These are phyloP conservation scores for Circinella minor DNA, from an alignment of 371 early-diverging fungal genomes.

Conservation along the genomic window DNA sequence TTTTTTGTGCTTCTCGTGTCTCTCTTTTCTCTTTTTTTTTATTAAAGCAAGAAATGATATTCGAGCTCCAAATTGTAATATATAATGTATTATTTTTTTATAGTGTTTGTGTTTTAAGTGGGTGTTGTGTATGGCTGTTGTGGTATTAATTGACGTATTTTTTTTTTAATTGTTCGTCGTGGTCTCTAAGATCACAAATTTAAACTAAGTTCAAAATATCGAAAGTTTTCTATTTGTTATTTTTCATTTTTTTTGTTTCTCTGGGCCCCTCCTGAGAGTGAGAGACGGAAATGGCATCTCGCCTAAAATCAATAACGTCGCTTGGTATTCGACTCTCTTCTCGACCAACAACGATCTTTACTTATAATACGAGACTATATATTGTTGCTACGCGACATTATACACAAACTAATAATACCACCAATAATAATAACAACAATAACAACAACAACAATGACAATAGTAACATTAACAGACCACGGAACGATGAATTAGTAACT, in stretches of 20 bases:
- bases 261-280: too few species aligned
- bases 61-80: slow-evolving; percentile 4
- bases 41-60: slow-evolving; percentile 9
- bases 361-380: not conserved
- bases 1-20: slow-evolving; percentile 10
- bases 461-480: not conserved
- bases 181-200: too few species aligned
- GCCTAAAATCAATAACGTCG: slow-evolving; percentile 1
- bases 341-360: not conserved
- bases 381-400: slow-evolving; percentile 1
- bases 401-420: not conserved
- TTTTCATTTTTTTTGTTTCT: too few species aligned
- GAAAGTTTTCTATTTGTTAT: too few species aligned
- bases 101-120: not conserved
- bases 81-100: not conserved
- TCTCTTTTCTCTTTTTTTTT: not conserved
- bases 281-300: not conserved
- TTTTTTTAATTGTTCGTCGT: too few species aligned
- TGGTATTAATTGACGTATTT: too few species aligned
- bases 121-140: too few species aligned
- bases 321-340: not conserved
- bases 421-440: not conserved
- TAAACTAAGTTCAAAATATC: too few species aligned
- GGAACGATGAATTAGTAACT: not conserved
- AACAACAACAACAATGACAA: not conserved